Percentiles rank a stretch among this genome's conserved stretches.
These are phyloP conservation scores for Lactuca sativa DNA, from an alignment of 129 eudicot species.

Conservation along the genomic window DNA sequence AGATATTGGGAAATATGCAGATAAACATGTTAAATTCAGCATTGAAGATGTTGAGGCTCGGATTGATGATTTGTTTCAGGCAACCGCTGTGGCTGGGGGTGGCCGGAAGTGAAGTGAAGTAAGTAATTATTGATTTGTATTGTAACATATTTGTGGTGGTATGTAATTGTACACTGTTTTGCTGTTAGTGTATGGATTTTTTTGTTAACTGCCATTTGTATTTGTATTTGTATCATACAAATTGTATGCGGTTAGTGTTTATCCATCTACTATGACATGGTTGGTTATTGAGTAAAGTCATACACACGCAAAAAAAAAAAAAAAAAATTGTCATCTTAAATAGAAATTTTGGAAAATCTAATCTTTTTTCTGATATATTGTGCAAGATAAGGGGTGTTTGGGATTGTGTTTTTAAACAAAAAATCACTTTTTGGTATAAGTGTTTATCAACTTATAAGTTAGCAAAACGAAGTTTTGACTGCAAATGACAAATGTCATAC, in stretches of 20 bases:
- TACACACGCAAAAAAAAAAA: not conserved
- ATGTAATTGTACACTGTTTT: conserved; percentile 39
- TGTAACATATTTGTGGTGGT: conserved; percentile 35
- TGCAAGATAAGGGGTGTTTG: too few relatives aligned
- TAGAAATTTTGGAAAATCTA: too few relatives aligned
- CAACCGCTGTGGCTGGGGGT: conserved; percentile 43
- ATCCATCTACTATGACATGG: conserved; percentile 23
- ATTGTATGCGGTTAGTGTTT: not conserved
- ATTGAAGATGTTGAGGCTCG: conserved; percentile 77
- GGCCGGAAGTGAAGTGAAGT: conserved; percentile 55
- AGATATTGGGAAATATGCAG: conserved; percentile 68
- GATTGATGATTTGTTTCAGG: conserved; percentile 63
- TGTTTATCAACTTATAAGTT: too few relatives aligned
- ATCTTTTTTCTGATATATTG: too few relatives aligned
- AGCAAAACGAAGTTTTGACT: too few relatives aligned
- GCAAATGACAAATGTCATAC: too few relatives aligned
- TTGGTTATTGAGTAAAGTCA: conserved; percentile 2
- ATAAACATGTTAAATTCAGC: conserved; percentile 68
- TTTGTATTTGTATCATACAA: not conserved
- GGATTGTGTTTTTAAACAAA: too few relatives aligned
- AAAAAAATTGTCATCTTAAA: too few relatives aligned
- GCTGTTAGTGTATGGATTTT: conserved; percentile 27
- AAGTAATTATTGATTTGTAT: conserved; percentile 17
- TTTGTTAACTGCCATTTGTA: conserved; percentile 24
- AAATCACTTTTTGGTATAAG: too few relatives aligned